Base-by-base conservation (phyloP, 805 yeast species). In the Saturnispora saitoi region DNA sequence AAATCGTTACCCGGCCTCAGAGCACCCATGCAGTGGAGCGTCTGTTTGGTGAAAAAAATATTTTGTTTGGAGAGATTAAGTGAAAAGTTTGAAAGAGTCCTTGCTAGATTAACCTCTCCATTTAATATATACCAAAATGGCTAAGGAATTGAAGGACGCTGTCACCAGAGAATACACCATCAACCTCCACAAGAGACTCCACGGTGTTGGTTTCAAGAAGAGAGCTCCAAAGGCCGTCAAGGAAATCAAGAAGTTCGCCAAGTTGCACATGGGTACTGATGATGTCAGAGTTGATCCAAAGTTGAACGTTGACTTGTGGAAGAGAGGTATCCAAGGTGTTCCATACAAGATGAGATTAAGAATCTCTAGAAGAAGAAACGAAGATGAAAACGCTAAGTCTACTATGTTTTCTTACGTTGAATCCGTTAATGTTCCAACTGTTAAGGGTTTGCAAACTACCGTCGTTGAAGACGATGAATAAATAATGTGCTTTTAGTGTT, bases 111-210 rank as follows among this genome's bases (percentile, higher is more conserved):
- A 20, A 37, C 28, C 41, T 37, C 41, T 37, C 41, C 41, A 37
- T 30, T 41, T 26, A 19, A 28, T 19, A 41, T 20, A 41, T 26
- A 47, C 26, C 44, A 48, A 39, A 63, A 67, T 67, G 71, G 69
- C 70, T 57, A 64, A 61, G 55, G 95, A 91, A 76, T 80, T 89
- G 73, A 86, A 86, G 80, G 98, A 93, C 90, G 96, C 89, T 77
- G 97, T 93, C 77, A 86, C 99, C 75, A 95, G 99, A 78, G 99
- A 93, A 80, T 93, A 93, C 88, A 93, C 99, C 83, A 90, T 93
- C 77, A 91, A 93, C 88, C 80, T 91, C 77, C 96, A 89, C 95
- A 91, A 89, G 78, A 89, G 98, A 80, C 86, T 89, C 73, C 95
- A 87, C 78, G 98, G 98, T 81, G 90, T 84, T 66, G 86, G 88